phyloP scores from a whole-genome alignment of 2,329 filamentous ascomycete species.

The Exophiala lecanii-corni region DNA sequence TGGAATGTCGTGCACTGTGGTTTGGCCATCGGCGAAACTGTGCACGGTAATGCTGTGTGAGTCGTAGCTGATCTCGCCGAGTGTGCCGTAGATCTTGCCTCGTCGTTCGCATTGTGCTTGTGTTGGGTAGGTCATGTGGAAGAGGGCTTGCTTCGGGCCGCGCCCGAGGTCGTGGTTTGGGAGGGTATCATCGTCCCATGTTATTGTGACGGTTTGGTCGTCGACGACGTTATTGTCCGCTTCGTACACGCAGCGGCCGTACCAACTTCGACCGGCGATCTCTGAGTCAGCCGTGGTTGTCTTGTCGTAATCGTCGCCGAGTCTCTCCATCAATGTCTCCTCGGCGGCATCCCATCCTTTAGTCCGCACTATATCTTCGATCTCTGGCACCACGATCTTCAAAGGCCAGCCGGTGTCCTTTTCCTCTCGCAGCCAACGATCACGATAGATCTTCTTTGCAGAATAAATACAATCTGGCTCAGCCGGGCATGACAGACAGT shows the following conservation, averaged over 20 bases:
- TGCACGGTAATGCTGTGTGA: slow-evolving; percentile 70
- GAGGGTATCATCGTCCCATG: slow-evolving; percentile 68
- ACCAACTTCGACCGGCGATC: slow-evolving; percentile 60
- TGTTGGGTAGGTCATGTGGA: slow-evolving; percentile 93
- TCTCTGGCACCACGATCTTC: slow-evolving; percentile 84
- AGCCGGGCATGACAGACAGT: slow-evolving; percentile 75
- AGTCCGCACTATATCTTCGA: slow-evolving; percentile 64
- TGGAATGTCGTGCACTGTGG: slow-evolving; percentile 55
- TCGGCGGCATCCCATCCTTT: slow-evolving; percentile 48
- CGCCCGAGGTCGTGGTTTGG: slow-evolving; percentile 36
- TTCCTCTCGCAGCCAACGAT: slow-evolving; percentile 61
- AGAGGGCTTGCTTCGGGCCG: slow-evolving; percentile 75
- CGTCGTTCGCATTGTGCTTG: slow-evolving; percentile 81
- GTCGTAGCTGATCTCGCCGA: slow-evolving; percentile 83
- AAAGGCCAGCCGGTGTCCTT: slow-evolving; percentile 72
- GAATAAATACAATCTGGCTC: slow-evolving; percentile 78
- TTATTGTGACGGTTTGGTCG: slow-evolving; percentile 83
- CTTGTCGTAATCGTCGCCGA: slow-evolving; percentile 54
- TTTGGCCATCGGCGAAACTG: slow-evolving; percentile 59
- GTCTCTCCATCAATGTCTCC: slow-evolving; percentile 44
- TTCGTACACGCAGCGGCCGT: slow-evolving; percentile 93
- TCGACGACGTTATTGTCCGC: slow-evolving; percentile 90
- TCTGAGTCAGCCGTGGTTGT: slow-evolving; percentile 49
- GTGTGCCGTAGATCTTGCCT: slow-evolving; percentile 77
- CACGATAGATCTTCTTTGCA: slow-evolving; percentile 75